A percentile compares a stretch with the other conserved stretches of the same genome.
These are phyloP conservation scores for Sapria himalayana DNA, from an alignment of 345 rosid genomes.

Conservation along the genomic window DNA sequence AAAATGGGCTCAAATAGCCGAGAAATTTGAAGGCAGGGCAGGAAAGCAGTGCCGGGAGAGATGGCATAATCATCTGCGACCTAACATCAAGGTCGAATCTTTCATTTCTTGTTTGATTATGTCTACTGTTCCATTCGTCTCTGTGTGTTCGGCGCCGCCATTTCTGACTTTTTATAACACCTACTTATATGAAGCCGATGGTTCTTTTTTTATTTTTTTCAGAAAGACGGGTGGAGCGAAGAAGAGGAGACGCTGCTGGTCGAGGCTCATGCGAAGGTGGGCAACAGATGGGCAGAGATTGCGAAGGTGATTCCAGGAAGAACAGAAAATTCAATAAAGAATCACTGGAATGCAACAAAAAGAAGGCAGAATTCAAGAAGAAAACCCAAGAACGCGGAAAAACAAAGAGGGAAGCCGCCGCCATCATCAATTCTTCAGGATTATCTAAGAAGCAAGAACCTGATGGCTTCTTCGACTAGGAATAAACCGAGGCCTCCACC, in stretches of 20 bases:
- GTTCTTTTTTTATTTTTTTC: conserved; percentile 5
- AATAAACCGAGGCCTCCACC: conserved; percentile 5
- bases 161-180: neutral
- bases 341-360: conserved; percentile 90
- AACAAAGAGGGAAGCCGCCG: conserved; percentile 13
- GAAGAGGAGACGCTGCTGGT: conserved; percentile 64
- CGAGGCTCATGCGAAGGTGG: conserved; percentile 50
- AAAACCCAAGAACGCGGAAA: conserved; percentile 24
- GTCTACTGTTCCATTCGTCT: neutral
- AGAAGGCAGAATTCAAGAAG: conserved; percentile 62
- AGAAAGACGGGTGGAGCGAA: conserved; percentile 92
- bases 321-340: conserved; percentile 77
- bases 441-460: conserved; percentile 41
- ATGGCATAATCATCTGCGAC: conserved; percentile 96
- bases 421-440: conserved; percentile 60
- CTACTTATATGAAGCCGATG: conserved; percentile 1
- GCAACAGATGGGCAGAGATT: conserved; percentile 93
- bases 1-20: conserved; percentile 87
- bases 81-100: conserved; percentile 60
- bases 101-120: neutral
- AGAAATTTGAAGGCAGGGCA: conserved; percentile 53
- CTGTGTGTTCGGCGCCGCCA: neutral
- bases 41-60: conserved; percentile 97
- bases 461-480: conserved; percentile 5
- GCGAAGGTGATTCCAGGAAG: conserved; percentile 70